Evolutionary conservation across 1,284 basidiomycete genomes (phyloP).

Genomic region (Malassezia japonica): DNA sequence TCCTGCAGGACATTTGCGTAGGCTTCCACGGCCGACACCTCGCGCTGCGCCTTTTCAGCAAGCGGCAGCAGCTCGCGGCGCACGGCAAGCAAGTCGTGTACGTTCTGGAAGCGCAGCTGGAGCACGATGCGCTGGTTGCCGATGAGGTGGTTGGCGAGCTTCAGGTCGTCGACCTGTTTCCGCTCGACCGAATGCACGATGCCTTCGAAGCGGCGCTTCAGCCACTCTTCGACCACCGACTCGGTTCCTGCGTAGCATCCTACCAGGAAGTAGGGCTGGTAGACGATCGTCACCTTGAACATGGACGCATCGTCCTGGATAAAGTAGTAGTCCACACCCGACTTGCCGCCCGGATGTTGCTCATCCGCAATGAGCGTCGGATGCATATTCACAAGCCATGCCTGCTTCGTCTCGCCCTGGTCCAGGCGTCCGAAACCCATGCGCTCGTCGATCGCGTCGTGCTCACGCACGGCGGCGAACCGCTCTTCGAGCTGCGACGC

Average conservation of each 20-base stretch:
- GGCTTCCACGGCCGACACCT: constrained; percentile 87
- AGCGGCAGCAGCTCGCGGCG: constrained; percentile 81
- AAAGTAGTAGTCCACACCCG: constrained; percentile 91
- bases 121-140: constrained; percentile 80
- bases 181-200: constrained; percentile 63
- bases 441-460: constrained; percentile 83
- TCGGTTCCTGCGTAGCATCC: constrained; percentile 75
- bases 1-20: constrained; percentile 90
- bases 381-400: constrained; percentile 98
- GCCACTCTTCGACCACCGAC: constrained; percentile 86
- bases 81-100: constrained; percentile 78
- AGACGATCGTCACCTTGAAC: constrained; percentile 88
- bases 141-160: constrained; percentile 89
- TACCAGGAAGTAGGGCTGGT: constrained; percentile 90
- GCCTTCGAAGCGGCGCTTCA: constrained; percentile 86
- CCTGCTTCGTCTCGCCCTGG: constrained; percentile 40
- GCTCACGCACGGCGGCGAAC: constrained; percentile 38
- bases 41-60: constrained; percentile 79
- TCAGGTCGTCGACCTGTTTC: constrained; percentile 83
- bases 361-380: constrained; percentile 77
- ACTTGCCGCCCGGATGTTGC: constrained; percentile 46
- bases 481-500: constrained; percentile 42
- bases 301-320: constrained; percentile 90
- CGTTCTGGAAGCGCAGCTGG: constrained; percentile 81
- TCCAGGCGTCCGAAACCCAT: constrained; percentile 62